Conservation (phyloP, 352 stramenopile species). For the Pythium aristosporum region DNA sequence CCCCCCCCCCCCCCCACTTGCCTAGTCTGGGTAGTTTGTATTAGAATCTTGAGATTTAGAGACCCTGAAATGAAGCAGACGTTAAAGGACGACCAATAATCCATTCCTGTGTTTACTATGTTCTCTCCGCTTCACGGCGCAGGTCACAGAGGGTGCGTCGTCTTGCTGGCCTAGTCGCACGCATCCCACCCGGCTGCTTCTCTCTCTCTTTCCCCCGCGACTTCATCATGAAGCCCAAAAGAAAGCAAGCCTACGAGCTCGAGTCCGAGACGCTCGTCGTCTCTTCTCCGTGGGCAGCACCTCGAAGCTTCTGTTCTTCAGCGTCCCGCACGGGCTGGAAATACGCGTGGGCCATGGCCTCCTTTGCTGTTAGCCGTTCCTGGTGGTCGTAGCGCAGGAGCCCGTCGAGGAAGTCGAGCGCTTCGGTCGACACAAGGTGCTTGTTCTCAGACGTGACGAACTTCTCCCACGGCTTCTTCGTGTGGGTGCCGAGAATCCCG, state of each 20-base stretch:
- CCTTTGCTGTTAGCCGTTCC: slow-evolving; percentile 97
- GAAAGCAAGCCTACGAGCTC: slow-evolving; percentile 37
- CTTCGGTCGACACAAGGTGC: slow-evolving; percentile 95
- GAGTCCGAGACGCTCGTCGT: slow-evolving; percentile 78
- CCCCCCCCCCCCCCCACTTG: no score
- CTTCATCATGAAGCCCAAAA: no score
- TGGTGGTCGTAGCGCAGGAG: slow-evolving; percentile 94
- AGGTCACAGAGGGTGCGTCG: no score
- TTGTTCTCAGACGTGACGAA: slow-evolving; percentile 99
- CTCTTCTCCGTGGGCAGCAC: slow-evolving; percentile 52
- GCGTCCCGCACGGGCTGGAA: slow-evolving; percentile 93
- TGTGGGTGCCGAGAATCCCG: slow-evolving; percentile 95
- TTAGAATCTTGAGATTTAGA: no score
- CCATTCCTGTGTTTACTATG: neutral
- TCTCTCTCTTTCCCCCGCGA: no score
- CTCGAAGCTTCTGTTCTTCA: slow-evolving; percentile 69
- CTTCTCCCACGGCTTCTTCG: slow-evolving; percentile 98
- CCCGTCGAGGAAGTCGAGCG: slow-evolving; percentile 94
- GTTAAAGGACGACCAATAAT: neutral
- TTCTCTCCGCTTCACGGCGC: no score
- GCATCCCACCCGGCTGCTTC: no score
- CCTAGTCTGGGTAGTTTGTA: no score
- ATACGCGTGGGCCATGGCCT: slow-evolving; percentile 98
- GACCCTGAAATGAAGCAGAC: no score
- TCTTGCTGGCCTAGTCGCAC: no score